These are phyloP conservation scores for Penicillium fimorum DNA, from an alignment of 495 filamentous ascomycete genomes.

Conservation along the genomic window DNA sequence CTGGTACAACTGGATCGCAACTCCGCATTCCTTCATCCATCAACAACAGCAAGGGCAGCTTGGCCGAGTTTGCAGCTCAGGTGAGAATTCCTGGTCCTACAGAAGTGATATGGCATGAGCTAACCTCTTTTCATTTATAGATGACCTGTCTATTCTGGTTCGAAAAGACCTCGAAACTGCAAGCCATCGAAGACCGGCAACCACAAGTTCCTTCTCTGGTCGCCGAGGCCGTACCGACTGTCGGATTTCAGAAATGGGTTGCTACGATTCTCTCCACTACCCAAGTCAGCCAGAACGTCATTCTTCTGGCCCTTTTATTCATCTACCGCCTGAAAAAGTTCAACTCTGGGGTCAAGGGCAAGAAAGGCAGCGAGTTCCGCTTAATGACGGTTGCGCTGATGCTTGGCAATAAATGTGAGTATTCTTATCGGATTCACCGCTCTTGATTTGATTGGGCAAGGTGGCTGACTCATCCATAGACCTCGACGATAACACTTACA, in stretches of 20 bases:
- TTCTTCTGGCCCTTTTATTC: conserved; percentile 86
- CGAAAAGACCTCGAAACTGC: conserved; percentile 76
- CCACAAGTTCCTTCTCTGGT: conserved; percentile 53
- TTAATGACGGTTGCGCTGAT: conserved; percentile 94
- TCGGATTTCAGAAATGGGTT: conserved; percentile 91
- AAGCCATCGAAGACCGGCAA: conserved; percentile 66
- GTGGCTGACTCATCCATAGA: conserved; percentile 52
- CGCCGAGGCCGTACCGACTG: conserved; percentile 69
- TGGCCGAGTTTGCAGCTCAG: conserved; percentile 81
- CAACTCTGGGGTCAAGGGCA: conserved; percentile 83
- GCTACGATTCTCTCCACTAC: conserved; percentile 87
- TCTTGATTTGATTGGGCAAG: conserved; percentile 3
- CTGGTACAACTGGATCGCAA: conserved; percentile 55
- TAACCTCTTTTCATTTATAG: conserved; percentile 40
- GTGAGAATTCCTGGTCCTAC: conserved; percentile 43
- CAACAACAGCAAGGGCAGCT: conserved; percentile 65
- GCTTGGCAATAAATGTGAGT: conserved; percentile 95
- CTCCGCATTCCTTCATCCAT: conserved; percentile 72
- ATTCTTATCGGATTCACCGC: conserved; percentile 28
- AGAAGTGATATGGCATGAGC: background rate
- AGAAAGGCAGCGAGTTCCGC: conserved; percentile 92
- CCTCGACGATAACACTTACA: conserved; percentile 98
- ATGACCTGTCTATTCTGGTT: conserved; percentile 99
- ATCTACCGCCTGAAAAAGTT: conserved; percentile 89
- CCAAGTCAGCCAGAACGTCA: conserved; percentile 95